Evolutionary conservation across 1,139 yeast species (phyloP), one percentile per base, ranked within the genome.

Genomic region (Debaryomyces sp.): DNA sequence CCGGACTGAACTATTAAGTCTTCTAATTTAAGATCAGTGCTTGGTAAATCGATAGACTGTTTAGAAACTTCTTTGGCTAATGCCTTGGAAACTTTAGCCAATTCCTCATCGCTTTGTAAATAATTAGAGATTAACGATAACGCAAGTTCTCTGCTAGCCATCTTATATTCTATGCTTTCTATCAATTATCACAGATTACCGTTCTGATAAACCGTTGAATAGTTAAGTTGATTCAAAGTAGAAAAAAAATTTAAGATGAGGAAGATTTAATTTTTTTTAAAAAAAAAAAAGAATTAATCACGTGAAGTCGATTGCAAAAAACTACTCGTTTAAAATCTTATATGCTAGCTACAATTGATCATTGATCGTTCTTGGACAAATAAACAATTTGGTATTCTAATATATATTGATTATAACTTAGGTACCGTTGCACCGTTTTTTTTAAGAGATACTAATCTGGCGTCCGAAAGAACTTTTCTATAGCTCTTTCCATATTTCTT

Each of bases 111-210:
- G 35, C 68, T 60, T 29, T 62, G 51, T 53, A 74, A 65, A 53
- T 64, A 75, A 49, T 71, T 70, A 35, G 62, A 61, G 17, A 75
- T 68, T 51, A 71, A 69, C 5, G 77, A 73, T 56, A 75, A 67
- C 33, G 73, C 72, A 38, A 64, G 55, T 53, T 67, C 70, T 53
- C 61, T 67, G 17, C 70, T 56, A 33, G 66, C 64, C 62, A 64
- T 62, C 45, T 45, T 55, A 35, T 37, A 29, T 37, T 41, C 30
- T 12, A n/a, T 22, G 38, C 24, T 34, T 43, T 22, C 27, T 17
- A 10, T 23, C 27, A 21, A 6, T 22, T 36, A 7, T 33, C 13
- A 45, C 27, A 23, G 24, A 17, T 26, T 45, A 24, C 8, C 12
- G 18, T 18, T n/a, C 37, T 29, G 32, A 15, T 30, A 17, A n/a